A percentile compares a stretch with the other conserved stretches of the same genome.
phyloP scores from a whole-genome alignment of 768 basidiomycete genomes.

The Termitomyces sp. region DNA sequence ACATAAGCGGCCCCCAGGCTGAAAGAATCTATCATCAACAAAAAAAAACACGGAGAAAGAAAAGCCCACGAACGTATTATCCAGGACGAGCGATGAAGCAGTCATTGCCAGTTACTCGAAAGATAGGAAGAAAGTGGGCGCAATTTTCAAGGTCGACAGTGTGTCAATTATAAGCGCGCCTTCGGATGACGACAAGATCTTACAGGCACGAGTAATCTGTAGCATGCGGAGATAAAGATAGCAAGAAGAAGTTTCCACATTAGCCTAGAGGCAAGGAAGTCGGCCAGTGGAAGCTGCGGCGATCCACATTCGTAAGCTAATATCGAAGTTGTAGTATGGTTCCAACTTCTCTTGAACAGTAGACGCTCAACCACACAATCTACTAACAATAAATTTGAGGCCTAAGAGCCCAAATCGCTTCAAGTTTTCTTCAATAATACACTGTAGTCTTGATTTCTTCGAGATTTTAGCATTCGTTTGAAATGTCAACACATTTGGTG shows the following conservation, averaged over 20 bases:
- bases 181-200: constrained; percentile 3
- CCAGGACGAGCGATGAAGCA: constrained; percentile 8
- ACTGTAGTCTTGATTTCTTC: not conserved
- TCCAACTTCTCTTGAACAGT: not conserved
- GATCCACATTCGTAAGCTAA: constrained; percentile 13
- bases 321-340: constrained; percentile 10
- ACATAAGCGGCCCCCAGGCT: constrained; percentile 47
- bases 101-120: constrained; percentile 6
- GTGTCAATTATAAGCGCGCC: constrained; percentile 7
- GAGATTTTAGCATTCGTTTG: not conserved
- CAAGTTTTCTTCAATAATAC: not conserved
- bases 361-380: not conserved
- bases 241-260: constrained; percentile 8
- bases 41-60: not conserved
- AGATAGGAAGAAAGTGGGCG: not conserved
- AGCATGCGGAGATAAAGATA: constrained; percentile 1
- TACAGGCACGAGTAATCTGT: constrained; percentile 3
- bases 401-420: not conserved
- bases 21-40: not conserved
- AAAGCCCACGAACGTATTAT: constrained; percentile 16
- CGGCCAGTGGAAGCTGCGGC: constrained; percentile 12
- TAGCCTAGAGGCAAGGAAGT: constrained; percentile 8
- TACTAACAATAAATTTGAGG: not conserved
- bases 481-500: not conserved
- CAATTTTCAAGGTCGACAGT: not conserved